phyloP scores from a whole-genome alignment of 2,329 filamentous ascomycete genomes.

The Penicillium verrucosum region DNA sequence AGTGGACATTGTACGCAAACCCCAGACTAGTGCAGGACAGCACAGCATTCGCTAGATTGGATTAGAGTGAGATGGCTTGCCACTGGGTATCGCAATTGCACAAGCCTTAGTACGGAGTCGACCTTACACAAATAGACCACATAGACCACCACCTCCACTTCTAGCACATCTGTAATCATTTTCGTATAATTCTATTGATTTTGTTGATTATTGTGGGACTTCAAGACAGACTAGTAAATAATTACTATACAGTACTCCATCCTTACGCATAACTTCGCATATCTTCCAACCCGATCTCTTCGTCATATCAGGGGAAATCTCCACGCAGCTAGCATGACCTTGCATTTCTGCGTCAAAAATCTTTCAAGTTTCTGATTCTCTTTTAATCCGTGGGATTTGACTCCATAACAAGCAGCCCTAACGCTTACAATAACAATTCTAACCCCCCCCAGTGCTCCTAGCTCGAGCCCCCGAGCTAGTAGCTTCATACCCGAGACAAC shows the following conservation, averaged over 20 bases:
- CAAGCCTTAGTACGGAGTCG: not conserved
- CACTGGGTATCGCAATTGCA: not conserved
- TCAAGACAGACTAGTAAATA: not conserved
- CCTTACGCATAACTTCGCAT: not conserved
- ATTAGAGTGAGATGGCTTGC: not conserved
- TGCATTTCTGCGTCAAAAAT: not conserved
- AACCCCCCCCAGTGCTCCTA: not conserved
- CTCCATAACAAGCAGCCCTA: not conserved
- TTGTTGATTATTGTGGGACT: not conserved
- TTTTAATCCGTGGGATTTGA: not conserved
- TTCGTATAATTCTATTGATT: not conserved
- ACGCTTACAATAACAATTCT: constrained; percentile 5
- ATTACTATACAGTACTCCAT: constrained; percentile 1
- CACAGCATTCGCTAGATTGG: not conserved
- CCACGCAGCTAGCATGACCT: constrained; percentile 6
- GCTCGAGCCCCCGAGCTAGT: not conserved
- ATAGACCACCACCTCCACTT: not conserved
- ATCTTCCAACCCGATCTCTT: constrained; percentile 6
- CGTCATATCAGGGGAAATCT: constrained; percentile 18
- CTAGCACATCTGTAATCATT: not conserved
- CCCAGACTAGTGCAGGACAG: not conserved
- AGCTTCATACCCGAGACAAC: constrained; percentile 1
- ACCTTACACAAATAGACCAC: not conserved
- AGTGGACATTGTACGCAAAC: not conserved
- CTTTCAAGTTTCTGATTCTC: not conserved